Base-by-base conservation (phyloP, 352 stramenopile species). In the Globisporangium irregulare region DNA sequence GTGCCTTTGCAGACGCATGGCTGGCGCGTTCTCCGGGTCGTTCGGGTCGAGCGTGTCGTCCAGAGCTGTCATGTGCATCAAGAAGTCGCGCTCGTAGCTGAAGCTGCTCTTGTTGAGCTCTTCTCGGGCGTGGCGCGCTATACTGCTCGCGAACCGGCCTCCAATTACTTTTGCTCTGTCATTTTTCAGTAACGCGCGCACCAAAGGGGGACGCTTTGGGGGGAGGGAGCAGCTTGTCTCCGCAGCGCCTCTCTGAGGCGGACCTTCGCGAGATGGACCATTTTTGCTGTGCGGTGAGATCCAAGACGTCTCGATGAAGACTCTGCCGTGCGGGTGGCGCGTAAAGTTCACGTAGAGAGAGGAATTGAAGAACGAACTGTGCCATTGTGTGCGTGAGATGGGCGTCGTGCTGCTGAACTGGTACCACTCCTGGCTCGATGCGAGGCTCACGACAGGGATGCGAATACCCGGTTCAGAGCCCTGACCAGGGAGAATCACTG, bases 341-440 rank as follows among this genome's bases (percentile, higher is more conserved):
- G 73, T 73, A 25, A 68, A 65, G n/a, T 74, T 78, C 1, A 69
- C 60, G 41, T 89, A 86, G 7, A 74, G 34, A 34, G 79, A 66
- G n/a, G 78, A 75, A 56, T 90, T 82, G 50, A 83, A 72, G 51
- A 93, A 90, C 7, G 84, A 87, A 0, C 57, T 61, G 61, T 91
- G 83, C 84, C 84, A 94, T 1, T 64, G 58, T 4, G 58, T 41
- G 0, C 81, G 76, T 7, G 75, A 34, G 15, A 94, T 90, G 2
- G 67, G 25, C 12, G 50, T 56, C 9, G 75, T 75, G 64, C 73
- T 80, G 64, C 82, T 89, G 64, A 94, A 94, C 57, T 93, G 82
- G 62, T 94, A 94, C 84, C 84, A 89, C 66, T 93, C 86, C 58
- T 72, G 27, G 38, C 76, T 85, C 1, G 81, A 67, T 20, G 78